These are phyloP conservation scores for Hymenoscyphus fraxineus DNA, from an alignment of 2,329 filamentous ascomycete genomes.

Conservation along the genomic window DNA sequence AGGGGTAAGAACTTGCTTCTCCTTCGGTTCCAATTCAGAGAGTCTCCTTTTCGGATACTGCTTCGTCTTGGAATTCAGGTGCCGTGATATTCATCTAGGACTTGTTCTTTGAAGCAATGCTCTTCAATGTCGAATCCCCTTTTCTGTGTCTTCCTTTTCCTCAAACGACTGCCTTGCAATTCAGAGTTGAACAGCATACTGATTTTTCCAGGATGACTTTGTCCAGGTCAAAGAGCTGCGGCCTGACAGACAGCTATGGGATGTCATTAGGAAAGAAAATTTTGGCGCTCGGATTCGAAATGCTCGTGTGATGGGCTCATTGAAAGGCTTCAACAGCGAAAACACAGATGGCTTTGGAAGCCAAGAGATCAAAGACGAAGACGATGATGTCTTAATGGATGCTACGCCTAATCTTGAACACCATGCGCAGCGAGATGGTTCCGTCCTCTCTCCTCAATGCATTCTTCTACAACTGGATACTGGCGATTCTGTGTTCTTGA, in stretches of 20 bases:
- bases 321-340: constrained; percentile 33
- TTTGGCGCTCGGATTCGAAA: constrained; percentile 77
- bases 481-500: constrained; percentile 73
- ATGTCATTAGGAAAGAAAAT: constrained; percentile 73
- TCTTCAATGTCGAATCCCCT: background rate
- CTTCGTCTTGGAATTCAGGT: background rate
- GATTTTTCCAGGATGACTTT: constrained; percentile 59
- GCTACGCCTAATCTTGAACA: background rate
- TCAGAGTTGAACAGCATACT: constrained; percentile 14
- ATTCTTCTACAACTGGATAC: constrained; percentile 73
- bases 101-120: background rate
- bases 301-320: constrained; percentile 68
- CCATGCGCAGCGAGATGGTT: constrained; percentile 4
- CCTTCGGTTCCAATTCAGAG: constrained; percentile 7
- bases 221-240: constrained; percentile 77
- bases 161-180: background rate
- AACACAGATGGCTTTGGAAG: constrained; percentile 34
- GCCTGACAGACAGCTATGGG: constrained; percentile 65
- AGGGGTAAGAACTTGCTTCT: constrained; percentile 54
- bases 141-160: background rate
- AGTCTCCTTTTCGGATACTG: background rate
- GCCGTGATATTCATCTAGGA: background rate
- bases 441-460: constrained; percentile 67
- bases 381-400: constrained; percentile 14
- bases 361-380: constrained; percentile 37